Percentiles rank a stretch among this genome's conserved stretches.
Evolutionary conservation across 306 rosid genomes (phyloP).

Genomic region (Inga leiocalycina): DNA sequence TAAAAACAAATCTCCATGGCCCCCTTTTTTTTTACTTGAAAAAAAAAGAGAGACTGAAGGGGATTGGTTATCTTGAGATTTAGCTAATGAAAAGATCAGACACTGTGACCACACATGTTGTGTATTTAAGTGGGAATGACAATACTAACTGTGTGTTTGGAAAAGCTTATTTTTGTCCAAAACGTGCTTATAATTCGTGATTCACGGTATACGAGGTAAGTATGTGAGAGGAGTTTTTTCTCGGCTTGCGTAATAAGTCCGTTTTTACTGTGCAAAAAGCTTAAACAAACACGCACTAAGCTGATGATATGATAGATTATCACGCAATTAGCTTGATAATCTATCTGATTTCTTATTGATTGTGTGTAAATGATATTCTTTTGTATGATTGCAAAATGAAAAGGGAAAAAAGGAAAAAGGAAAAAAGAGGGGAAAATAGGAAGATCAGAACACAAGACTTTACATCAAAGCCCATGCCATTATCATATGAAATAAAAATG

Average conservation of each 20-base stretch:
- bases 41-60: neutral
- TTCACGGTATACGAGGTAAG: no score
- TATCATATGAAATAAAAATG: neutral
- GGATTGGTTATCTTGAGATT: conserved; percentile 30
- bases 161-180: no score
- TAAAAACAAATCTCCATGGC: neutral
- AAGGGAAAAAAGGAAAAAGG: neutral
- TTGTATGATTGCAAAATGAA: neutral
- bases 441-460: conserved; percentile 25
- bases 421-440: neutral
- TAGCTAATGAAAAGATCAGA: conserved; percentile 30
- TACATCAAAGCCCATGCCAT: conserved; percentile 10
- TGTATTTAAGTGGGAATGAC: conserved; percentile 4
- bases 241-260: no score
- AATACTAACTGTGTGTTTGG: no score
- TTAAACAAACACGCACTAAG: no score
- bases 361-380: neutral
- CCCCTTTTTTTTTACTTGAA: neutral
- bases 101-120: conserved; percentile 25
- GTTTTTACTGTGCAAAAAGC: no score
- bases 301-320: neutral
- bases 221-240: no score
- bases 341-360: neutral
- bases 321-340: neutral
- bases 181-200: no score